These are phyloP conservation scores for Eucalyptus lansdowneana DNA, from an alignment of 345 rosid genomes.

Conservation along the genomic window DNA sequence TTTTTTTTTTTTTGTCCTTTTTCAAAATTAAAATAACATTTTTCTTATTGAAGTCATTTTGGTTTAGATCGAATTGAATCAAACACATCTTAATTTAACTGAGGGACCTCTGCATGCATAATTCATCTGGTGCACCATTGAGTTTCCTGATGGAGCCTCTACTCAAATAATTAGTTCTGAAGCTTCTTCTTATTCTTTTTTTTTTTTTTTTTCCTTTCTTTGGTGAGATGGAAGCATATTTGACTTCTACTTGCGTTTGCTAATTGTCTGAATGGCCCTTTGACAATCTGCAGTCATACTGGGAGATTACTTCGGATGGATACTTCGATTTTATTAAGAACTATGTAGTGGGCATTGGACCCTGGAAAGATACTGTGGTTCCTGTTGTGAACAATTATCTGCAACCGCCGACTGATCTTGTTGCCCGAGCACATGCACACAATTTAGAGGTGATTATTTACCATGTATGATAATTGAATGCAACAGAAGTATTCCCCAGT, in stretches of 20 bases:
- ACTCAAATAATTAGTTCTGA: neutral
- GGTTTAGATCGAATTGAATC: neutral
- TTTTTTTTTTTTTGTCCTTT: neutral
- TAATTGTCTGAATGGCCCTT: neutral
- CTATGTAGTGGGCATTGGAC: conserved; percentile 93
- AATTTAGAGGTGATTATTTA: conserved; percentile 50
- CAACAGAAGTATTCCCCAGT: neutral
- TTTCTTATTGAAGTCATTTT: neutral
- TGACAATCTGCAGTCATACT: conserved; percentile 52
- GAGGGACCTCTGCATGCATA: neutral
- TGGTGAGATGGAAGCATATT: neutral
- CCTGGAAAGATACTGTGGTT: conserved; percentile 94
- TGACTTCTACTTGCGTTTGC: neutral
- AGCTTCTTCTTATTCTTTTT: neutral
- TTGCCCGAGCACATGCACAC: conserved; percentile 71
- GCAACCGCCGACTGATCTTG: conserved; percentile 71
- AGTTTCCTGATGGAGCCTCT: neutral
- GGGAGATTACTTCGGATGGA: conserved; percentile 72
- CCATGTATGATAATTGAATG: neutral
- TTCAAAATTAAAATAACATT: neutral
- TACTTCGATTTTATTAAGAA: conserved; percentile 66
- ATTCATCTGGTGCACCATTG: neutral
- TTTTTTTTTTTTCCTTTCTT: neutral
- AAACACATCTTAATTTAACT: neutral
- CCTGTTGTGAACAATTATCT: conserved; percentile 49